A percentile compares a stretch with the other conserved stretches of the same genome.
Conservation (phyloP, 2,329 filamentous ascomycete genomes). For the Harringtonia aguacate region DNA sequence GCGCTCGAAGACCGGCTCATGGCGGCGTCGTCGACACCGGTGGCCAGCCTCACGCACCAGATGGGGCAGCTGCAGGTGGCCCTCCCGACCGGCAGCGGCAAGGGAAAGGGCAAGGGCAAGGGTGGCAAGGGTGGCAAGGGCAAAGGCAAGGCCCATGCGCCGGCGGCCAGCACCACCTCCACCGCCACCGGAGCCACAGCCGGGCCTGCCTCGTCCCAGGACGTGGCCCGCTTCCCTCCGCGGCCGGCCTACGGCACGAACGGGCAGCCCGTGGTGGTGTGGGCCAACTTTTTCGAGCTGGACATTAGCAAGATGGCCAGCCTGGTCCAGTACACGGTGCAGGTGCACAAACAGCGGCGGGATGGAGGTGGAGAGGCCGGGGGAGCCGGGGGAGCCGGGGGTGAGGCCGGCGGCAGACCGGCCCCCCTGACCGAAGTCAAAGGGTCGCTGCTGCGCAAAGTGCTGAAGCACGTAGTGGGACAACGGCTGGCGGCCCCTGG, state of each 20-base stretch:
- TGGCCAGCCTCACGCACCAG: not conserved
- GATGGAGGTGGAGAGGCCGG: not conserved
- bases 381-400: not conserved
- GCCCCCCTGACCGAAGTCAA: constrained; percentile 12
- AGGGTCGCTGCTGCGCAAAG: constrained; percentile 8
- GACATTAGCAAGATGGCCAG: constrained; percentile 19
- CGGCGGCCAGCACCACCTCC: not conserved
- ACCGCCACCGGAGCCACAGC: not conserved
- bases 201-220: not conserved
- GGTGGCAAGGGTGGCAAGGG: not conserved
- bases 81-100: not conserved
- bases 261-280: constrained; percentile 32
- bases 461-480: constrained; percentile 9
- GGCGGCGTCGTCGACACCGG: not conserved
- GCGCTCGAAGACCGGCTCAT: constrained; percentile 15
- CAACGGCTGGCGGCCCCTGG: constrained; percentile 25
- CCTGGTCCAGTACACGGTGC: constrained; percentile 36
- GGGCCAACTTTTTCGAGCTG: constrained; percentile 44
- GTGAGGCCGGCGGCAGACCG: not conserved
- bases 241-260: constrained; percentile 38
- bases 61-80: not conserved
- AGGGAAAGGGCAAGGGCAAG: not conserved
- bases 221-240: constrained; percentile 23
- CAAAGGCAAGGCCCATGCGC: not conserved
- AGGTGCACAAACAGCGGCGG: constrained; percentile 15